Conservation (phyloP, 2,329 filamentous ascomycete genomes). For the Paracamarosporium sp. region DNA sequence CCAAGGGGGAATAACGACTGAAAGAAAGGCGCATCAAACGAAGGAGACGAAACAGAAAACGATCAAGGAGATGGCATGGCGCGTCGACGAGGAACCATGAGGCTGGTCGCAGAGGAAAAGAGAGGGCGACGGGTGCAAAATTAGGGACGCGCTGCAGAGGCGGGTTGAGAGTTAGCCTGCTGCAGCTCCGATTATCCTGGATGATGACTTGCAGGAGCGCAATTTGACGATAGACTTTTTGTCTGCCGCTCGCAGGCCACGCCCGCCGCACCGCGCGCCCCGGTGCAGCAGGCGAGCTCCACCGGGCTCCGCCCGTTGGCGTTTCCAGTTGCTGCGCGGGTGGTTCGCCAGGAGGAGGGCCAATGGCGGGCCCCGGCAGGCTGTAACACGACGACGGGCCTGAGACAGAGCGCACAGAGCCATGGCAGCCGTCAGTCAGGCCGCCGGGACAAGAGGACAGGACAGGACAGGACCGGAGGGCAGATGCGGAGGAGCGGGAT, state of each 20-base stretch:
- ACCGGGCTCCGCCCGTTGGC: slow-evolving; percentile 2
- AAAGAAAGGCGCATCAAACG: slow-evolving; percentile 36
- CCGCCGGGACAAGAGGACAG: slow-evolving; percentile 6
- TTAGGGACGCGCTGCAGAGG: slow-evolving; percentile 16
- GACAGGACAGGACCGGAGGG: not conserved
- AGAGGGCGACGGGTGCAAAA: slow-evolving; percentile 16
- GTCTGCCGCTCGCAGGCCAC: slow-evolving; percentile 4
- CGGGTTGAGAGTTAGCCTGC: slow-evolving; percentile 11
- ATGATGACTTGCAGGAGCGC: slow-evolving; percentile 18
- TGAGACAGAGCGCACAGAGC: slow-evolving; percentile 6
- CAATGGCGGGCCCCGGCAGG: slow-evolving; percentile 6
- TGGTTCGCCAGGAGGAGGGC: slow-evolving; percentile 1
- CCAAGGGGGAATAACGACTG: slow-evolving; percentile 29
- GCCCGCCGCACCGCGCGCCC: slow-evolving; percentile 1
- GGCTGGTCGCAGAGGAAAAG: slow-evolving; percentile 26
- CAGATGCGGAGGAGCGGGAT: not conserved
- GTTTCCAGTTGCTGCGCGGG: slow-evolving; percentile 6
- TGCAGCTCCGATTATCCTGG: slow-evolving; percentile 9
- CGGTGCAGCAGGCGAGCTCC: slow-evolving; percentile 4
- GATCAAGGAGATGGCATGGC: slow-evolving; percentile 40
- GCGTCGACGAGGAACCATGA: slow-evolving; percentile 30
- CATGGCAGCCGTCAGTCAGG: slow-evolving; percentile 1
- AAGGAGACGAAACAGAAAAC: slow-evolving; percentile 36
- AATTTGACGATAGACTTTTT: slow-evolving; percentile 17
- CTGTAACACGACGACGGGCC: slow-evolving; percentile 4